Conservation (phyloP, 2,329 filamentous ascomycete genomes). For the Cladosporium halotolerans region DNA sequence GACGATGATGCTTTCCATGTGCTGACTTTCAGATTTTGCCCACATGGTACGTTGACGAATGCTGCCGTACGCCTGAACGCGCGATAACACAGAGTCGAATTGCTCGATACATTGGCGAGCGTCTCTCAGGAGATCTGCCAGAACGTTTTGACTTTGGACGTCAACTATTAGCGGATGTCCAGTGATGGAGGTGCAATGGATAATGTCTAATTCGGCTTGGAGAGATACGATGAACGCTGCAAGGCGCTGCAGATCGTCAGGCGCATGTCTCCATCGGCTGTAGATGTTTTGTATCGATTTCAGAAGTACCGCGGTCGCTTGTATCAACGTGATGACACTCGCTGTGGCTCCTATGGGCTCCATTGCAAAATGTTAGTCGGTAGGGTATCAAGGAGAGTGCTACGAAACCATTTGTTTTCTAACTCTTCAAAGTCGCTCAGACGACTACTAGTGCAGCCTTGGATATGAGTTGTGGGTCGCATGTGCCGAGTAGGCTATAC, state of each 20-base stretch:
- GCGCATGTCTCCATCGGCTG: not conserved
- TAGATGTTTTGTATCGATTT: not conserved
- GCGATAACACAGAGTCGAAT: not conserved
- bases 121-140: not conserved
- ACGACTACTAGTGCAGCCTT: too few species aligned
- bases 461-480: too few species aligned
- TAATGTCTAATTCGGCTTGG: not conserved
- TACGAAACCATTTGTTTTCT: too few species aligned
- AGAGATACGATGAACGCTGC: not conserved
- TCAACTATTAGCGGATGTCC: not conserved
- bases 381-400: too few species aligned
- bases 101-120: not conserved
- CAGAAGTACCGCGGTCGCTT: not conserved
- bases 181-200: not conserved
- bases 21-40: not conserved
- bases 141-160: not conserved
- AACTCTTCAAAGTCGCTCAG: too few species aligned
- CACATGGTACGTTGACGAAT: not conserved
- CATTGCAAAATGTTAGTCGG: not conserved
- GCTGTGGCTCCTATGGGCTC: not conserved
- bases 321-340: not conserved
- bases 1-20: not conserved
- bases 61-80: not conserved
- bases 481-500: too few species aligned
- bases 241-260: not conserved